phyloP scores from a whole-genome alignment of 2,329 filamentous ascomycete genomes.

The Graphiopsis chlorocephala region DNA sequence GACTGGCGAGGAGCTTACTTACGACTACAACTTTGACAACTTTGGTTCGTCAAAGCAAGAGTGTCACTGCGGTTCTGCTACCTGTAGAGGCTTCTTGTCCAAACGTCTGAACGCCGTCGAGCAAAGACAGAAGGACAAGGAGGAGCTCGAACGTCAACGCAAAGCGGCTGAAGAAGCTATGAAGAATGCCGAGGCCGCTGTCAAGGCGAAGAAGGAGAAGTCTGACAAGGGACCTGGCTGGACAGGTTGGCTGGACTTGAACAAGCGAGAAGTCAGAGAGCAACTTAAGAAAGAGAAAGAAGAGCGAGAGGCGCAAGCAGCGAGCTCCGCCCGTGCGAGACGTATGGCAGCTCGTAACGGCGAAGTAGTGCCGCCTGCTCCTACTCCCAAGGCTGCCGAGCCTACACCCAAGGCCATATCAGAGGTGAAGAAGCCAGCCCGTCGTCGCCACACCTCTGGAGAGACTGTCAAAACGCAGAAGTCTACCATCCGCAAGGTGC shows the following conservation, averaged over 20 bases:
- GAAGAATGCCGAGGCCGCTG: conserved; percentile 30
- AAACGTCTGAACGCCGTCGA: conserved; percentile 32
- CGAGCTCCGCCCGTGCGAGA: conserved; percentile 29
- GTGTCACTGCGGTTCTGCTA: conserved; percentile 60
- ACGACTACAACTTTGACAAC: conserved; percentile 75
- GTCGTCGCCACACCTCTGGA: conserved; percentile 6
- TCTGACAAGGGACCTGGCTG: conserved; percentile 27
- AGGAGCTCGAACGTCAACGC: conserved; percentile 27
- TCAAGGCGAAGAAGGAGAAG: conserved; percentile 29
- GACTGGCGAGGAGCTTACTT: conserved; percentile 94
- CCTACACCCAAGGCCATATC: not conserved
- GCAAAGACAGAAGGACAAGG: conserved; percentile 29
- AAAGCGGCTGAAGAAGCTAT: conserved; percentile 28
- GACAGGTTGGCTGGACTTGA: conserved; percentile 33
- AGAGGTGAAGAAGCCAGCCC: conserved; percentile 18
- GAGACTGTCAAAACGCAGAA: conserved; percentile 1
- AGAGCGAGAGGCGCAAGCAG: conserved; percentile 29
- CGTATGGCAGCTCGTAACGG: conserved; percentile 24
- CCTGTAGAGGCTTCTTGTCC: conserved; percentile 59
- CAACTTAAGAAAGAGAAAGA: conserved; percentile 29
- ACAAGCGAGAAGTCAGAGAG: conserved; percentile 30
- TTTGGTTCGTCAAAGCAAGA: conserved; percentile 44
- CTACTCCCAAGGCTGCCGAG: not conserved
- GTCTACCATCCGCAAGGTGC: conserved; percentile 10
- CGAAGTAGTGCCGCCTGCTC: conserved; percentile 12